Evolutionary conservation across 305 asterid genomes (phyloP), one percentile per base, ranked within the genome.

Genomic region (Solanum hybrid): DNA sequence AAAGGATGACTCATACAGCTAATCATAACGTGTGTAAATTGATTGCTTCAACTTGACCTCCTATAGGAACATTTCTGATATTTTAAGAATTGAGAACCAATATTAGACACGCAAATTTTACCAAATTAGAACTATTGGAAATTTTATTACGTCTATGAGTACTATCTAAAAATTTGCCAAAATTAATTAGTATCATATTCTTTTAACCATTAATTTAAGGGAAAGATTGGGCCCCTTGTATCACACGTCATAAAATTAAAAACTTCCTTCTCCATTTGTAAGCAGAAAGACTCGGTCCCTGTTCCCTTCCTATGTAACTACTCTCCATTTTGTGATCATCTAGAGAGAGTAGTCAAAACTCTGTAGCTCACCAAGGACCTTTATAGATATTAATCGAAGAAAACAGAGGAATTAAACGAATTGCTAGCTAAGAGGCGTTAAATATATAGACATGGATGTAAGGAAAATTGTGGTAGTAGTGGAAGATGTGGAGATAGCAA

Each of bases 401-500:
- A 56, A 56, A 56, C 26, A 19, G 24, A 60, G 71, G 71, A 17
- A 56, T 56, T 56, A 56, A 17, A 56, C 9, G 64, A 15, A 45
- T 45, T 1, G 60, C 7, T 45, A 51, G n/a, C 17, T 42, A 45
- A 45, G 64, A 51, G 64, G 64, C 64, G 0, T 51, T 56, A 22
- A 71, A 27, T 37, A 26, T 6, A 12, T 38, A 36, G 3, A 26
- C 11, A 82, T 82, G 87, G 87, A 81, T 81, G 91, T 91, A 89
- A 95, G 92, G 90, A 96, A 93, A 87, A 94, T 95, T 78, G 98
- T 97, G 84, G 95, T 97, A 35, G 89, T 97, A 89, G 99, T 97
- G 89, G 99, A 97, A 94, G 99, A 96, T 86, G 96, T 89, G 77
- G 96, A 96, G 15, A 91, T 93, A 5, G 95, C 98, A 11, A 95